Evolutionary conservation across 129 eudicot genomes (phyloP), one percentile per base, ranked within the genome.

Genomic region (Tagetes patula): DNA sequence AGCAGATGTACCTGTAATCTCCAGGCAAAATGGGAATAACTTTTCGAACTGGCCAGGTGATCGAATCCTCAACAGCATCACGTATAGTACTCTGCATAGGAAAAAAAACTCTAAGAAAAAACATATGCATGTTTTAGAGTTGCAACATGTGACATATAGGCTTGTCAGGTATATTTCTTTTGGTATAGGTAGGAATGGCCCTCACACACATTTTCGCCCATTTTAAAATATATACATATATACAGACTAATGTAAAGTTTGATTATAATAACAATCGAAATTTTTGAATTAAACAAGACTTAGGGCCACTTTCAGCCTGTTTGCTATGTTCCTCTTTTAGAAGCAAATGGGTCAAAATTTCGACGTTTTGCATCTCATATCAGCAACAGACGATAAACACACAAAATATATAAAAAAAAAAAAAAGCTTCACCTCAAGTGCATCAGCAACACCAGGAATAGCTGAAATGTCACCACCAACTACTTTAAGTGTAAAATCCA

Each of bases 31-130:
- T 93, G 74, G 96, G 96, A 77, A 93, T 87, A 68, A 93, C 85
- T 81, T 89, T 93, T 47, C 98, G 84, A 50, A 93, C 96, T 66
- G 98, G 98, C 98, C 98, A 93, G 34, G 91, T 93, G 69, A 93
- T 93, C 46, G 98, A 93, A 82, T 93, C 98, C 78, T 93, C 98
- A 70, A 93, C 84, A 55, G 96, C 98, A 79, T 93, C 96, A 65
- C 90, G 86, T 78, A 93, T 93, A 9, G 90, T 93, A 37, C 81
- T 73, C 98, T 93, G 92, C 47, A 72, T 55, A 77, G 55, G 65
- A 10, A 53, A 61, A 20, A 76, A 54, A 36, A 12, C 6, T n/a
- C 48, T 27, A 46, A 45, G 41, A 34, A 77, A 60, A 48, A 20
- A 61, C 52, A 43, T 69, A 10, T 20, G n/a, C 50, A 59, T 59